A percentile compares a stretch with the other conserved stretches of the same genome.
Conservation (phyloP, 164 flowering plant genomes). For the Liriodendron chinense region DNA sequence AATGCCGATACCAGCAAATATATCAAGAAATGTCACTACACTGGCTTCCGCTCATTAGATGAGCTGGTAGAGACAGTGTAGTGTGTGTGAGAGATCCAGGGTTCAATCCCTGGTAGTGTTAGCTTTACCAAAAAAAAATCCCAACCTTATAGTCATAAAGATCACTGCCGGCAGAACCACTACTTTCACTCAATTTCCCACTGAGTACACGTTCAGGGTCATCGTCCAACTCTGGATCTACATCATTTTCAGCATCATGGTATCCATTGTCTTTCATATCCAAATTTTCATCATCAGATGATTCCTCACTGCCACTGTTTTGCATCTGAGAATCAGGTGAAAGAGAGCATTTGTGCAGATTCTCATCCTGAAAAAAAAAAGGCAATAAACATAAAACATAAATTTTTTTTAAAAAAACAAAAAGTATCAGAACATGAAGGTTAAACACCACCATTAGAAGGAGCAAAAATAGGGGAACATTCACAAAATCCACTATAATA, state of each 20-base stretch:
- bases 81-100: no score
- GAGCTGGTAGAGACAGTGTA: no score
- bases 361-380: conserved; percentile 62
- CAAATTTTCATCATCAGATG: conserved; percentile 72
- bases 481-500: background rate
- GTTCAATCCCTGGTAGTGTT: background rate
- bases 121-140: background rate
- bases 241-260: conserved; percentile 89
- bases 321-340: conserved; percentile 84
- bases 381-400: background rate
- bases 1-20: no score
- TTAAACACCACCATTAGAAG: background rate
- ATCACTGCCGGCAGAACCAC: conserved; percentile 84
- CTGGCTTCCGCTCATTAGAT: background rate
- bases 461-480: background rate
- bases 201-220: conserved; percentile 73
- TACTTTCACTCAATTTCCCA: conserved; percentile 89
- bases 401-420: background rate
- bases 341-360: conserved; percentile 68
- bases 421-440: background rate
- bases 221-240: conserved; percentile 66
- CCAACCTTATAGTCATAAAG: conserved; percentile 87
- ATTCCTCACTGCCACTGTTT: conserved; percentile 81
- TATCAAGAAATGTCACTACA: background rate
- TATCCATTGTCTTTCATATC: conserved; percentile 73